A percentile compares a stretch with the other conserved stretches of the same genome.
phyloP scores from a whole-genome alignment of 2,329 filamentous ascomycete genomes.

The Fusarium sp. region DNA sequence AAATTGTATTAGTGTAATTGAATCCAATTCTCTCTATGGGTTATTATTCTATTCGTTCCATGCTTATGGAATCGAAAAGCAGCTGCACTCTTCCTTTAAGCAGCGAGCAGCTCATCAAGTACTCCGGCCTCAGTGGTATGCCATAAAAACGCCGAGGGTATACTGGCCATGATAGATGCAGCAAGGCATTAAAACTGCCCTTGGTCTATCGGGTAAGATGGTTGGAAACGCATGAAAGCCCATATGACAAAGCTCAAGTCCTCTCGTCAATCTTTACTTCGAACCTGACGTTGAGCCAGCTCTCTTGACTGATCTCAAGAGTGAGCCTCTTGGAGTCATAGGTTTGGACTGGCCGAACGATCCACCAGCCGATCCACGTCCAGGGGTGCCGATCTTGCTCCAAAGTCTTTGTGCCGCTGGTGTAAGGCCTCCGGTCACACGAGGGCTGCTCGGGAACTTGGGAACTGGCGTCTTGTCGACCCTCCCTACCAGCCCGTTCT shows the following conservation, averaged over 20 bases:
- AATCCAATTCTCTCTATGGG: not conserved
- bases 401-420: constrained; percentile 77
- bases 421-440: constrained; percentile 67
- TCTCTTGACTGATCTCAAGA: constrained; percentile 49
- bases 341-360: constrained; percentile 52
- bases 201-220: too few relatives aligned
- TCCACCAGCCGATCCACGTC: constrained; percentile 45
- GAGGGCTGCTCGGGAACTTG: constrained; percentile 72
- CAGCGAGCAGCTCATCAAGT: not conserved
- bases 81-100: not conserved
- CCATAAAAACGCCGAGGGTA: not conserved
- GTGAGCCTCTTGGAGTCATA: constrained; percentile 51
- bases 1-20: not conserved
- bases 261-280: too few relatives aligned
- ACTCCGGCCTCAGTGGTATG: not conserved
- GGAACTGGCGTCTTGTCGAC: constrained; percentile 70
- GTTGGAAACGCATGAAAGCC: too few relatives aligned
- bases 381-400: constrained; percentile 65
- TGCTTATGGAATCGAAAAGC: not conserved
- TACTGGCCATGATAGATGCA: not conserved
- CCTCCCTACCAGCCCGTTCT: constrained; percentile 67
- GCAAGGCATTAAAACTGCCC: not conserved
- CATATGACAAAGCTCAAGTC: too few relatives aligned
- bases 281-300: constrained; percentile 35
- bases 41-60: not conserved